A percentile compares a stretch with the other conserved stretches of the same genome.
These are phyloP conservation scores for Grosmannia serpens DNA, from an alignment of 2,329 filamentous ascomycete species.

Conservation along the genomic window DNA sequence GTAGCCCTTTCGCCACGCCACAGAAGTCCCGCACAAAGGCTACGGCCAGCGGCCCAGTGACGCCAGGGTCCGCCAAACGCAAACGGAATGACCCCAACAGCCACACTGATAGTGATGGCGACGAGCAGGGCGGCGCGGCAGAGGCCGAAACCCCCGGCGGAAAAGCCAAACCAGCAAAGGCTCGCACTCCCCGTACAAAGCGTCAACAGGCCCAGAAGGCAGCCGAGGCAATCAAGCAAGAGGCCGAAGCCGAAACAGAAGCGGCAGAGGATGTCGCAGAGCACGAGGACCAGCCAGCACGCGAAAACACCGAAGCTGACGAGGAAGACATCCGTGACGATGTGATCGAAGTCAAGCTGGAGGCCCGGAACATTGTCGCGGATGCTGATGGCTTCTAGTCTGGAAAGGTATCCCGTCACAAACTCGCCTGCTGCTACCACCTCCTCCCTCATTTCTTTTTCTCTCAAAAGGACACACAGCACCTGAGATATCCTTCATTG, in stretches of 20 bases:
- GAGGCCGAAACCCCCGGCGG: not conserved
- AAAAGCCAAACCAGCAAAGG: not conserved
- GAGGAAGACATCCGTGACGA: not conserved
- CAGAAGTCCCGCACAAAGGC: not conserved
- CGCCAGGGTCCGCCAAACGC: conserved; percentile 17
- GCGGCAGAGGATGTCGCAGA: not conserved
- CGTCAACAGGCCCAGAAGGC: conserved; percentile 3
- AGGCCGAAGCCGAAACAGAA: not conserved
- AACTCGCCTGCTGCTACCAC: too few relatives aligned
- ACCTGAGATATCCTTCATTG: too few relatives aligned
- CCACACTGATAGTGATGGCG: not conserved
- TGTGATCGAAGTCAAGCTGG: too few relatives aligned
- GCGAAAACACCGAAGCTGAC: not conserved
- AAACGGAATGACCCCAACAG: conserved; percentile 6
- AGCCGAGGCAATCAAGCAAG: not conserved
- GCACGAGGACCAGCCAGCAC: not conserved
- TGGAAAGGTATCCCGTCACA: not conserved
- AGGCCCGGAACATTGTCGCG: too few relatives aligned
- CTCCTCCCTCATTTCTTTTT: too few relatives aligned
- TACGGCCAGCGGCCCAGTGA: not conserved
- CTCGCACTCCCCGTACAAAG: not conserved
- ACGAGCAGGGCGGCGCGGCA: not conserved
- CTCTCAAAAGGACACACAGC: too few relatives aligned
- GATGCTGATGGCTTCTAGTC: too few relatives aligned
- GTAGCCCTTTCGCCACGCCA: not conserved